A percentile compares a stretch with the other conserved stretches of the same genome.
Evolutionary conservation across 148 eudicot species (phyloP).

Genomic region (Agrostemma githago): DNA sequence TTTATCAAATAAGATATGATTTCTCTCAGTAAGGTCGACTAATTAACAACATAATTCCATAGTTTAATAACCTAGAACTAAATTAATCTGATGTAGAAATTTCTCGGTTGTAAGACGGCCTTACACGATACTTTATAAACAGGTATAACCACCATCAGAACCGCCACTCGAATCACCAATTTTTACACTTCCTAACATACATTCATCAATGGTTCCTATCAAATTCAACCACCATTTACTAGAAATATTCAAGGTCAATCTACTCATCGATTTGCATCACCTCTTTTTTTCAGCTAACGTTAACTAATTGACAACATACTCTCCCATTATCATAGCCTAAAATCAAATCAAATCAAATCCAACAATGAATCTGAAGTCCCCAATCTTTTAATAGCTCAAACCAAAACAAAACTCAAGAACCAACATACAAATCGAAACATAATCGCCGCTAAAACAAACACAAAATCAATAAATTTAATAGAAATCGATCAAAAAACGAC

Average conservation of each 20-base stretch:
- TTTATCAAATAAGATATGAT: no score
- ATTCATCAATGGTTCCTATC: not conserved
- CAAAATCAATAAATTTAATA: not conserved
- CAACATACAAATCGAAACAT: not conserved
- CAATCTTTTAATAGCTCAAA: not conserved
- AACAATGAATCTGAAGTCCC: not conserved
- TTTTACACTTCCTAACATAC: not conserved
- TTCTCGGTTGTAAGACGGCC: no score
- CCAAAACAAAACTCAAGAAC: not conserved
- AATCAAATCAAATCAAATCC: not conserved
- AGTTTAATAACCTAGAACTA: no score
- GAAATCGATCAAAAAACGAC: not conserved
- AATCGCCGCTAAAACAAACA: not conserved
- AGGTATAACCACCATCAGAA: no score
- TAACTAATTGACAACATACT: not conserved
- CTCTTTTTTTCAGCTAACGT: not conserved
- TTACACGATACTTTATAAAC: no score
- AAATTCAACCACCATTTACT: not conserved
- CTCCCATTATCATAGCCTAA: no score
- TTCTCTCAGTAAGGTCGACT: no score
- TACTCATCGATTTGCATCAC: not conserved
- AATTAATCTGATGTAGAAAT: no score
- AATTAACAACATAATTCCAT: no score
- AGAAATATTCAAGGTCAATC: not conserved
- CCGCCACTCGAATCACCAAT: no score